These are phyloP conservation scores for Scutellaria minor DNA, from an alignment of 257 asterid species.

Conservation along the genomic window DNA sequence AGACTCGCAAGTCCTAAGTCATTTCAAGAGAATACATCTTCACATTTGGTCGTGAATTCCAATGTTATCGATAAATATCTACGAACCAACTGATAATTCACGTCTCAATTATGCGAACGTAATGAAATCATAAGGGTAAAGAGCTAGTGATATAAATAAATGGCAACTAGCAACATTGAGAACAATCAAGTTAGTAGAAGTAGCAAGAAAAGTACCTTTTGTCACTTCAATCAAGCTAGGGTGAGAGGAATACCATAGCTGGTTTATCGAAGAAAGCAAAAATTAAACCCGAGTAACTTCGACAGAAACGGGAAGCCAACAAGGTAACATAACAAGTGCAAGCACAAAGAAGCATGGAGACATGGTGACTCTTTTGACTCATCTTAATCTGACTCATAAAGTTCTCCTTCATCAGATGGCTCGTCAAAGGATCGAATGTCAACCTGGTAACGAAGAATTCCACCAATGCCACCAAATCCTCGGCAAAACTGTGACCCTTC, in stretches of 20 bases:
- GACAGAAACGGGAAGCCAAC: slow-evolving; percentile 29
- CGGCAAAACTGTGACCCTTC: slow-evolving; percentile 71
- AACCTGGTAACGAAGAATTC: slow-evolving; percentile 66
- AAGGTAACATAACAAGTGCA: slow-evolving; percentile 16
- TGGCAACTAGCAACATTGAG: background rate
- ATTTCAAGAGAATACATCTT: too few species aligned
- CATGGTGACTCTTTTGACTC: slow-evolving; percentile 8
- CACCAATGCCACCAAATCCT: slow-evolving; percentile 72
- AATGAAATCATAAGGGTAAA: background rate
- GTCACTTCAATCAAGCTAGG: background rate
- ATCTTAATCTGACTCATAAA: slow-evolving; percentile 54
- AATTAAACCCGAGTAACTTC: slow-evolving; percentile 12
- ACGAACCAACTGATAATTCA: background rate
- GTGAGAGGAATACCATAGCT: background rate
- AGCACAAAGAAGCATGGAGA: slow-evolving; percentile 22
- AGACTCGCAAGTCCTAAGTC: too few species aligned
- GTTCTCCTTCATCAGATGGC: slow-evolving; percentile 55
- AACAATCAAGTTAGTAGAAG: slow-evolving; percentile 12
- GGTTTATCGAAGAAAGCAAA: slow-evolving; percentile 21
- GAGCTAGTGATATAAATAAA: background rate
- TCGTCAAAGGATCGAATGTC: slow-evolving; percentile 63
- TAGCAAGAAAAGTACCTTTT: slow-evolving; percentile 4
- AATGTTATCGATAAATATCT: too few species aligned
- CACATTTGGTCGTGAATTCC: too few species aligned
- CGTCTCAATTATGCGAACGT: background rate